phyloP scores from a whole-genome alignment of 129 eudicot species.

The Flaveria trinervia region DNA sequence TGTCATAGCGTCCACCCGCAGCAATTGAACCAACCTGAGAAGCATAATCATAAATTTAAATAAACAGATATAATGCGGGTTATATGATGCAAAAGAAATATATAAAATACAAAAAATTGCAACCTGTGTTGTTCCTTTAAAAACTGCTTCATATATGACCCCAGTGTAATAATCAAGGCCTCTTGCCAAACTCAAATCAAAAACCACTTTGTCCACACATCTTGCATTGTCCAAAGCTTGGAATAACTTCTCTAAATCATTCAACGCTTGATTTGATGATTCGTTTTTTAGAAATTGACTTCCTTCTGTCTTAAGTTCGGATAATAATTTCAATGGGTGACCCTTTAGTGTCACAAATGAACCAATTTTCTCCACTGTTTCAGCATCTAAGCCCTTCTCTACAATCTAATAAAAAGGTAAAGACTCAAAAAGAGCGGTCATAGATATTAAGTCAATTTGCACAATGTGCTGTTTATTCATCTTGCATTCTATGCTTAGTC shows the following conservation, averaged over 20 bases:
- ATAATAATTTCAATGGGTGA: constrained; percentile 59
- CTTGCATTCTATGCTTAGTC: neutral
- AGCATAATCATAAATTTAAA: neutral
- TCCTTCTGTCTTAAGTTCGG: constrained; percentile 60
- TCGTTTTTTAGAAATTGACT: constrained; percentile 57
- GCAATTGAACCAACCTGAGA: constrained; percentile 91
- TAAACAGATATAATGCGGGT: neutral
- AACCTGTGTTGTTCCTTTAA: constrained; percentile 93
- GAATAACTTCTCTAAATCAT: constrained; percentile 77
- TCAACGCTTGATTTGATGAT: constrained; percentile 63
- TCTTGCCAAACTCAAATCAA: constrained; percentile 95
- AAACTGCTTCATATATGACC: constrained; percentile 88
- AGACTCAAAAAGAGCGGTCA: neutral
- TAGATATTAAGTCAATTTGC: neutral
- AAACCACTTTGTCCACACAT: constrained; percentile 65
- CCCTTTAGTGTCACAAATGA: constrained; percentile 67
- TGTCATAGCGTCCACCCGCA: constrained; percentile 96
- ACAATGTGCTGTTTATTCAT: neutral
- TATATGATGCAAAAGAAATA: neutral
- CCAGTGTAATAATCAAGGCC: constrained; percentile 98
- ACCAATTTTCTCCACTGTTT: constrained; percentile 72
- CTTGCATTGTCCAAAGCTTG: constrained; percentile 61
- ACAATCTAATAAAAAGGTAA: constrained; percentile 46
- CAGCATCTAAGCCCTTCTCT: constrained; percentile 76
- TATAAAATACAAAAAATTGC: neutral